phyloP scores from a whole-genome alignment of 495 filamentous ascomycete species.

The Xylaria grammica region DNA sequence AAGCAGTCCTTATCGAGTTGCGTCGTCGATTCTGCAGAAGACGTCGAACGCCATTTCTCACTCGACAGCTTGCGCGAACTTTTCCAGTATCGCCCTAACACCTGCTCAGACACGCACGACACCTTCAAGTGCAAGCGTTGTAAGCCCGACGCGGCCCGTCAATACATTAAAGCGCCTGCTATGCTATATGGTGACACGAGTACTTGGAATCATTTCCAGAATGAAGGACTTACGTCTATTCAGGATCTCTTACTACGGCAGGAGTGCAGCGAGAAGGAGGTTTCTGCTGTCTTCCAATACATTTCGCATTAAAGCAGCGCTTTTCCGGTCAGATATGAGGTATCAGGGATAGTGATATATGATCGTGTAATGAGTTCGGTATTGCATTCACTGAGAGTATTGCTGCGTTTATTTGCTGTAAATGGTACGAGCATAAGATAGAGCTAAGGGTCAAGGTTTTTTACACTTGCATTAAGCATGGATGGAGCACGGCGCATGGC shows the following conservation, averaged over 20 bases:
- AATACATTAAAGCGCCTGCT: constrained; percentile 85
- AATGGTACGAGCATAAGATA: constrained; percentile 6
- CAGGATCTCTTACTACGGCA: constrained; percentile 92
- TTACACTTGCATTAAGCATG: neutral
- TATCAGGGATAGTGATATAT: neutral
- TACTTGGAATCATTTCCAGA: constrained; percentile 97
- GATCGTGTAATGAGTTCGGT: constrained; percentile 1
- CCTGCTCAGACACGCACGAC: constrained; percentile 92
- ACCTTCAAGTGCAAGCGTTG: constrained; percentile 99
- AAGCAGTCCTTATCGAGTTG: constrained; percentile 96
- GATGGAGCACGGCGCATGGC: constrained; percentile 8
- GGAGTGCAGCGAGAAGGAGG: constrained; percentile 76
- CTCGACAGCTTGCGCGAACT: constrained; percentile 87
- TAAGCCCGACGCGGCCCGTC: constrained; percentile 75
- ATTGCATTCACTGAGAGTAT: neutral
- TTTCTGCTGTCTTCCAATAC: constrained; percentile 97
- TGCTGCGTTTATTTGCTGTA: constrained; percentile 10
- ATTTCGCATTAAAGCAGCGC: constrained; percentile 72
- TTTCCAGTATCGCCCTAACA: constrained; percentile 87
- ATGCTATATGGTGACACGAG: constrained; percentile 98
- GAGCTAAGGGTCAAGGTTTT: neutral
- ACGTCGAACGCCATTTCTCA: constrained; percentile 95
- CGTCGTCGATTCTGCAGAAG: constrained; percentile 96
- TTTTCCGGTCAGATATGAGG: neutral
- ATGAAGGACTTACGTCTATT: constrained; percentile 76